Percentiles rank a stretch among this genome's conserved stretches.
Evolutionary conservation across 768 basidiomycete species (phyloP).

Genomic region (Xanthoconium stramineum): DNA sequence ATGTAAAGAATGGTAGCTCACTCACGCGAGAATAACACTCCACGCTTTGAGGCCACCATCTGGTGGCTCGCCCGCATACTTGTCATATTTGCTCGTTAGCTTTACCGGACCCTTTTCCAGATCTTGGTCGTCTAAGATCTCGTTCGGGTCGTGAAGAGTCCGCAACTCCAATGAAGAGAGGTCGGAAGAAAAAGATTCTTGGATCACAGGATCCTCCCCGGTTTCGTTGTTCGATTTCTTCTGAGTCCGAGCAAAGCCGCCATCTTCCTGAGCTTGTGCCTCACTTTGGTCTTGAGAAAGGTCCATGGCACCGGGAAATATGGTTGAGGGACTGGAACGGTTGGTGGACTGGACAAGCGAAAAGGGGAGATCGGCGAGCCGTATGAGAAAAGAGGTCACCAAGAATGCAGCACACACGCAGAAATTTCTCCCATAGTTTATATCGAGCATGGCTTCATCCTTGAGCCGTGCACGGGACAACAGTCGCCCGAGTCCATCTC

Average conservation of each 20-base stretch:
- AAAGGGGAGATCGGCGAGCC: not conserved
- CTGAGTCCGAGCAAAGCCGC: not conserved
- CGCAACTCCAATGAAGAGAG: not conserved
- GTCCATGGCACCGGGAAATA: not conserved
- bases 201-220: too few relatives aligned
- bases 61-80: constrained; percentile 22
- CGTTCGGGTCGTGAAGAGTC: constrained; percentile 12
- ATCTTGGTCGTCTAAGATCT: not conserved
- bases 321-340: not conserved
- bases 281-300: not conserved
- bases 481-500: not conserved
- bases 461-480: constrained; percentile 8
- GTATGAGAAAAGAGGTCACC: not conserved
- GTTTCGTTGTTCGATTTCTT: not conserved
- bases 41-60: constrained; percentile 32
- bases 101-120: constrained; percentile 4
- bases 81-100: constrained; percentile 13
- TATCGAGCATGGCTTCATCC: constrained; percentile 12
- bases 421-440: constrained; percentile 1
- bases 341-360: not conserved
- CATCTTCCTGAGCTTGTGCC: not conserved
- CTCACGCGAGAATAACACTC: constrained; percentile 30
- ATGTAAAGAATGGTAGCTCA: not conserved
- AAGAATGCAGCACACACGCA: not conserved
- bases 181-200: not conserved